Base-by-base conservation (phyloP, 2,329 filamentous ascomycete genomes). In the Fusarium veterinarium region DNA sequence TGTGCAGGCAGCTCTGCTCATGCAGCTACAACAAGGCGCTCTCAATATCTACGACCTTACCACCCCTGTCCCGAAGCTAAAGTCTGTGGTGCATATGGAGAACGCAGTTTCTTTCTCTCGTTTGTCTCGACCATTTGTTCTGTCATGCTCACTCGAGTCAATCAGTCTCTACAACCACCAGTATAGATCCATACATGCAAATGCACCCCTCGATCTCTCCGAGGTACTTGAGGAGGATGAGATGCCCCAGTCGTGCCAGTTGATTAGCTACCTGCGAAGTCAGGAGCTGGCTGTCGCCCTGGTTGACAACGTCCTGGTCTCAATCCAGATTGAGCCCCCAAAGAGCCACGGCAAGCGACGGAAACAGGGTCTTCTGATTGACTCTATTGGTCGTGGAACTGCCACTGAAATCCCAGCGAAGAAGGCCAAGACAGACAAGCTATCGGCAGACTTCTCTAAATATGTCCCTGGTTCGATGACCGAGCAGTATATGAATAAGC, bases 341-440 rank as follows among this genome's bases (percentile, higher is more conserved):
- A 86, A 86, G 75, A 83, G 82, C 49, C 84, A 88, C n/a, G 84
- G 85, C 65, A 87, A 85, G 70, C 87, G 89, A 80, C 84, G 87
- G 41, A 87, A 87, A 42, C 87, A 89, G 57, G 91, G 91, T 13
- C 84, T 93, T 12, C 83, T 95, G 31, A 91, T 93, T 38, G 92
- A 95, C 77, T 92, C 92, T 0, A 89, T 95, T 60, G 91, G 92
- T 4, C 91, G 91, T 67, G 92, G 91, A 6, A 83, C 84, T 3
- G 80, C 81, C 16, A 76, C 82, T 8, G 83, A 84, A 71, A 73
- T 82, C 42, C 72, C 79, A 23, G 58, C 77, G 10, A 83, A 84
- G 69, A 81, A 77, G 51, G 66, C 61, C 8, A 80, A 79, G 67
- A 75, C 74, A 37, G 80, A 81, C 8, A 77, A 78, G 11, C 52